Conservation (phyloP, 2,329 filamentous ascomycete genomes). For the Phialemoniopsis sp. region DNA sequence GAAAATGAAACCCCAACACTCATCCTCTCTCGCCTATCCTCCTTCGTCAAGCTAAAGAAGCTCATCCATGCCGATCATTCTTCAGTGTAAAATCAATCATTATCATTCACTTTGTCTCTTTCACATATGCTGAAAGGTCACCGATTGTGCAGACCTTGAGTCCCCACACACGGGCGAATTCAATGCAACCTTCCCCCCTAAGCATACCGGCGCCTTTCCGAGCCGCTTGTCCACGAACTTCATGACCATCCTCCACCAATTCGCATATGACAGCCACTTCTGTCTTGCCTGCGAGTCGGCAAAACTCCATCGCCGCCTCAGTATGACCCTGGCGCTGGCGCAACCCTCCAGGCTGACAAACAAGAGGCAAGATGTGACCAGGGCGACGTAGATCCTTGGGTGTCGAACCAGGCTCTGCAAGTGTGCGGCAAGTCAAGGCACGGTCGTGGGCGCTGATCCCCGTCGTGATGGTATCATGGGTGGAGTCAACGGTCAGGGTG, state of each 20-base stretch:
- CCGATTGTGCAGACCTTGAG: conserved; percentile 95
- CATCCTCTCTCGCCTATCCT: no score
- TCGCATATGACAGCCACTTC: conserved; percentile 84
- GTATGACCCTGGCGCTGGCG: conserved; percentile 83
- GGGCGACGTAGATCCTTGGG: conserved; percentile 69
- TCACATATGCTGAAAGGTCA: conserved; percentile 75
- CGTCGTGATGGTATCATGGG: conserved; percentile 69
- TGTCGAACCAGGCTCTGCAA: conserved; percentile 62
- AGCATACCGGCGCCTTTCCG: conserved; percentile 78
- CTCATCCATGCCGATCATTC: no score
- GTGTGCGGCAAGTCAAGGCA: conserved; percentile 71
- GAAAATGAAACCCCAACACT: no score
- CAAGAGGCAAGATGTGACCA: conserved; percentile 85
- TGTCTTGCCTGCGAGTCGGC: conserved; percentile 73
- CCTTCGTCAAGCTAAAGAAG: no score
- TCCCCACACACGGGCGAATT: conserved; percentile 83
- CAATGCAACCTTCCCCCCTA: conserved; percentile 80
- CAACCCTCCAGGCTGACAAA: conserved; percentile 75
- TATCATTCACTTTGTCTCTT: conserved; percentile 68
- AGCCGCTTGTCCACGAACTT: conserved; percentile 64
- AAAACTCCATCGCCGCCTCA: conserved; percentile 90
- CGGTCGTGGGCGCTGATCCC: conserved; percentile 90
- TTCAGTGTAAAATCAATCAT: no score
- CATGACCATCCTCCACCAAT: conserved; percentile 80
- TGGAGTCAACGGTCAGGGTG: conserved; percentile 82